Conservation (phyloP, 805 yeast species). For the Kregervanrija delftensis region DNA sequence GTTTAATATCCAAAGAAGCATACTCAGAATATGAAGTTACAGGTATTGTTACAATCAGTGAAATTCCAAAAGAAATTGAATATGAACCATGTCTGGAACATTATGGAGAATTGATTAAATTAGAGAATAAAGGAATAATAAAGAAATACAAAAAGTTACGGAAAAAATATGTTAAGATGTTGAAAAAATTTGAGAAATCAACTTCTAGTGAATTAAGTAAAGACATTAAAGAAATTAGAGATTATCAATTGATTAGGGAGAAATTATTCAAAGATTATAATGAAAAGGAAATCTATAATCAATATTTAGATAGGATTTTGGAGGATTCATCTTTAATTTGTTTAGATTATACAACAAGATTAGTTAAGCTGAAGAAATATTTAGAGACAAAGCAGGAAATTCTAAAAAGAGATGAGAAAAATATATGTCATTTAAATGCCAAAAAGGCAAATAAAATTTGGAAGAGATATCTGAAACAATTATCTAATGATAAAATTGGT, state of each 20-base stretch:
- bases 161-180: slow-evolving; percentile 6
- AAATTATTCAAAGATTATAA: slow-evolving; percentile 20
- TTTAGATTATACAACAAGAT: slow-evolving; percentile 20
- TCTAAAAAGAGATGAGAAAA: slow-evolving; percentile 24
- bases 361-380: slow-evolving; percentile 28
- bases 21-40: background rate
- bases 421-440: slow-evolving; percentile 3
- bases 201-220: slow-evolving; percentile 15
- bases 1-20: slow-evolving; percentile 12
- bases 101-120: slow-evolving; percentile 4
- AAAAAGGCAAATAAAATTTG: slow-evolving; percentile 6
- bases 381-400: slow-evolving; percentile 14
- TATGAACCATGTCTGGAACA: background rate
- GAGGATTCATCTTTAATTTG: slow-evolving; percentile 23
- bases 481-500: background rate
- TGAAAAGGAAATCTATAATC: slow-evolving; percentile 18
- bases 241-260: slow-evolving; percentile 25
- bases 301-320: slow-evolving; percentile 19
- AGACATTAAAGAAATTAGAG: slow-evolving; percentile 29
- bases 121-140: background rate
- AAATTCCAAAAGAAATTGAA: slow-evolving; percentile 4
- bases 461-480: background rate
- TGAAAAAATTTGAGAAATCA: slow-evolving; percentile 5
- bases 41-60: background rate
- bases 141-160: slow-evolving; percentile 7